A percentile compares a stretch with the other conserved stretches of the same genome.
phyloP scores from a whole-genome alignment of 495 filamentous ascomycete genomes.

The Podospora sp. region DNA sequence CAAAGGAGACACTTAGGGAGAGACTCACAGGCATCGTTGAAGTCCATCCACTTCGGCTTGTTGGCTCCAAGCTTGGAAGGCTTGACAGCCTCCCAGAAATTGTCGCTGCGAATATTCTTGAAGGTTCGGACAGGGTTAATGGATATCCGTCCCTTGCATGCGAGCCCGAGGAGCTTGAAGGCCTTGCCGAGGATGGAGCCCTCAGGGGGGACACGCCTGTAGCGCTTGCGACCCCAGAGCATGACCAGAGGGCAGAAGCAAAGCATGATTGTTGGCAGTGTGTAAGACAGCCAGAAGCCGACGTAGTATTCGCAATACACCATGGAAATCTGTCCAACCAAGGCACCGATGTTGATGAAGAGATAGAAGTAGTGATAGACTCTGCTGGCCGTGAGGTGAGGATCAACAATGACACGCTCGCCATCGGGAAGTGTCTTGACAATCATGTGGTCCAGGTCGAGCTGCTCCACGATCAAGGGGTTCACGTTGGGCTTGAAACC shows the following conservation, averaged over 20 bases:
- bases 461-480: constrained; percentile 62
- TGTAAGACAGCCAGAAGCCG: constrained; percentile 73
- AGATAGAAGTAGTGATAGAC: constrained; percentile 68
- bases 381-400: constrained; percentile 61
- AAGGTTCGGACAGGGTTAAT: constrained; percentile 57
- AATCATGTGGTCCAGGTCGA: constrained; percentile 37
- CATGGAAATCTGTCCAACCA: constrained; percentile 56
- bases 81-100: constrained; percentile 68
- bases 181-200: constrained; percentile 66
- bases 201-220: constrained; percentile 58
- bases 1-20: not conserved
- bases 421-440: constrained; percentile 54
- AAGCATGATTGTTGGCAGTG: constrained; percentile 62
- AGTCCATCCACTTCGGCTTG: constrained; percentile 67
- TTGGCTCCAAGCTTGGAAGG: constrained; percentile 56
- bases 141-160: constrained; percentile 67
- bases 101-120: constrained; percentile 55
- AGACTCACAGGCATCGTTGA: constrained; percentile 63
- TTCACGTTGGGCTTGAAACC: constrained; percentile 68
- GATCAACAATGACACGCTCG: constrained; percentile 71
- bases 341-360: constrained; percentile 70
- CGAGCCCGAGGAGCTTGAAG: constrained; percentile 56
- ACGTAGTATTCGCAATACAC: constrained; percentile 73
- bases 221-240: constrained; percentile 60
- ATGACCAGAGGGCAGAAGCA: constrained; percentile 65